These are phyloP conservation scores for Cercophora sp. DNA, from an alignment of 495 filamentous ascomycete genomes.

Conservation along the genomic window DNA sequence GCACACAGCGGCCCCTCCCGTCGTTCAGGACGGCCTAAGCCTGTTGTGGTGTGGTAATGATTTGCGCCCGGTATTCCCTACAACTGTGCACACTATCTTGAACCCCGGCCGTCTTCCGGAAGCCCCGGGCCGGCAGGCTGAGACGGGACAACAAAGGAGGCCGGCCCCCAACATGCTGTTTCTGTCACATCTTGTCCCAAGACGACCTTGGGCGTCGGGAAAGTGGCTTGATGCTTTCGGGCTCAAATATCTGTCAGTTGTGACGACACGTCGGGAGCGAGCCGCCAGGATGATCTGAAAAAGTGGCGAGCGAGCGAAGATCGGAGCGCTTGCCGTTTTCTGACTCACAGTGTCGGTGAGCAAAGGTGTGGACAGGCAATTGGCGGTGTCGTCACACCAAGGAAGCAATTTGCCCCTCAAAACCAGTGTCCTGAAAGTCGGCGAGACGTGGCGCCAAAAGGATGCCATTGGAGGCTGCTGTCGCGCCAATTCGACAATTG, in stretches of 20 bases:
- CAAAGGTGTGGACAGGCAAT: background rate
- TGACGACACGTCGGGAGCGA: no score
- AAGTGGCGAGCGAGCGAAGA: background rate
- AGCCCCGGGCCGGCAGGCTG: conserved; percentile 1
- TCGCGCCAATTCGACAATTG: no score
- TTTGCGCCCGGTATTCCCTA: background rate
- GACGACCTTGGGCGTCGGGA: no score
- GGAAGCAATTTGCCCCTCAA: no score
- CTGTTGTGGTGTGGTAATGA: conserved; percentile 2
- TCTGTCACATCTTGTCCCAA: no score
- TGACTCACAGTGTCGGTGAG: conserved; percentile 18
- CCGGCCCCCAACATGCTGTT: background rate
- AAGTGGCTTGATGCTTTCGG: no score
- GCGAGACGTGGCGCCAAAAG: no score
- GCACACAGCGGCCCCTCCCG: conserved; percentile 21
- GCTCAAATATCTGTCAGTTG: no score
- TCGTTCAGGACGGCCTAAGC: conserved; percentile 7
- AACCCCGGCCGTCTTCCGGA: background rate
- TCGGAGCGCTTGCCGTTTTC: background rate
- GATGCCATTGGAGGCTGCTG: no score
- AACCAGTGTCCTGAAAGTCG: no score
- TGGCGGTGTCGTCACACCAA: conserved; percentile 8
- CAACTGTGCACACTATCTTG: background rate
- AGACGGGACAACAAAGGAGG: background rate
- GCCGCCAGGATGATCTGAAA: no score